Conservation (phyloP, 805 yeast genomes). For the Candida quercuum region DNA sequence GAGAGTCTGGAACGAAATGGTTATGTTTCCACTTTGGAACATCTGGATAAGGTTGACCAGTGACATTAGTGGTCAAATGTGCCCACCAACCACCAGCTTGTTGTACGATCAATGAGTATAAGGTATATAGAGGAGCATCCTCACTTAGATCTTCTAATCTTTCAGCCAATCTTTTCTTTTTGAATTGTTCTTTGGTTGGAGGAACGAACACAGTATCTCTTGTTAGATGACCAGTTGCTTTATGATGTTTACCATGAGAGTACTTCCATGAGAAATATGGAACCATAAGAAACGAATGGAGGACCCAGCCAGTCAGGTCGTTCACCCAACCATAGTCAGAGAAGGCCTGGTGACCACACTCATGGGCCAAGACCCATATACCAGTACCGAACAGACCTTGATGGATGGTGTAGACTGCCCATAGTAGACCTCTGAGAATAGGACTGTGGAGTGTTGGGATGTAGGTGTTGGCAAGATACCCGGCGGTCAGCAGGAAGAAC, state of each 20-base stretch:
- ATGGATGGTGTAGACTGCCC: constrained; percentile 34
- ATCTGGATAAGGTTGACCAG: constrained; percentile 48
- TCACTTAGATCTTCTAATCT: constrained; percentile 40
- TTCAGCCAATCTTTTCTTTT: constrained; percentile 26
- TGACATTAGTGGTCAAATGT: constrained; percentile 46
- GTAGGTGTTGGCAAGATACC: constrained; percentile 35
- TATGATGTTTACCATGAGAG: constrained; percentile 57
- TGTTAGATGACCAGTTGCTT: constrained; percentile 55
- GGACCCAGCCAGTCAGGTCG: constrained; percentile 54
- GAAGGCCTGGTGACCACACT: constrained; percentile 64
- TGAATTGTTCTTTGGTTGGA: constrained; percentile 42
- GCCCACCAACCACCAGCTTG: constrained; percentile 52
- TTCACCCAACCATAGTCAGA: constrained; percentile 47
- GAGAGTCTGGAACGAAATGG: constrained; percentile 51
- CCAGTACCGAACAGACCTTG: constrained; percentile 52
- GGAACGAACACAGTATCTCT: constrained; percentile 60
- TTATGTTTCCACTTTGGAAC: constrained; percentile 36
- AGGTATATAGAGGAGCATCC: constrained; percentile 49
- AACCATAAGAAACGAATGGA: constrained; percentile 51
- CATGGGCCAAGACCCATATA: constrained; percentile 58
- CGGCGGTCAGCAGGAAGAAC: constrained; percentile 35
- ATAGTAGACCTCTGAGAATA: constrained; percentile 33
- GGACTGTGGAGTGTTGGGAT: constrained; percentile 37
- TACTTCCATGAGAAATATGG: constrained; percentile 63
- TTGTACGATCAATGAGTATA: constrained; percentile 41